Base-by-base conservation (phyloP, 495 filamentous ascomycete genomes). In the Trichoderma asperelloides region DNA sequence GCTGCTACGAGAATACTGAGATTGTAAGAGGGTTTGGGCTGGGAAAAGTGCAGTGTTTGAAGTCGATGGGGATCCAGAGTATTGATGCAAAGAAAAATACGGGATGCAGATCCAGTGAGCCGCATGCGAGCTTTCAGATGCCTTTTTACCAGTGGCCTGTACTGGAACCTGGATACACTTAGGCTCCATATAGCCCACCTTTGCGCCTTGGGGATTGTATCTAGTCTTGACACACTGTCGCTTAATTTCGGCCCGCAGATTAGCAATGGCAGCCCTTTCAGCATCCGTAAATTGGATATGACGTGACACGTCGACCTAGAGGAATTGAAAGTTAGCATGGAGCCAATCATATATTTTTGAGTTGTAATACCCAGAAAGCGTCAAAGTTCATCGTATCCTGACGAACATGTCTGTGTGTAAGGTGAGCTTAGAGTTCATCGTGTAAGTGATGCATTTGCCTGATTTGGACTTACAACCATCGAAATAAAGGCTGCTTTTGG, bases 11-110 rank as follows among this genome's bases (percentile, higher is more conserved):
- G 73, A 67, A 63, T 71, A 74, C 37, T 71, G 70, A 28, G 74
- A 70, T 65, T 77, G 75, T 8, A 76, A 30, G 11, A 78, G 57
- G 13, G 75, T 74, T 64, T 69, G 66, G 25, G 70, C 66, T 57
- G 74, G 73, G 68, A 73, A 74, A 23, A 70, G 68, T 57, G 60
- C 70, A 27, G 66, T 49, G 18, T 63, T 71, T 40, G 55, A 65
- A 27, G 64, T 67, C 27, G 70, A 66, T 23, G 65, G 51, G 11
- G 67, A 65, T 37, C 64, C 68, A 9, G 70, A 69, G 60, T 77
- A 76, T 25, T 69, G 69, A 63, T 75, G 69, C 18, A 77, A 67
- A n/a, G 65, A 67, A 65, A 77, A 77, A 63, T 73, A 76, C 12
- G 75, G 75, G 21, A 76, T 62, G 41, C 72, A 75, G 39, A 76